These are phyloP conservation scores for Solanum bukasovii DNA, from an alignment of 257 asterid species.

Conservation along the genomic window DNA sequence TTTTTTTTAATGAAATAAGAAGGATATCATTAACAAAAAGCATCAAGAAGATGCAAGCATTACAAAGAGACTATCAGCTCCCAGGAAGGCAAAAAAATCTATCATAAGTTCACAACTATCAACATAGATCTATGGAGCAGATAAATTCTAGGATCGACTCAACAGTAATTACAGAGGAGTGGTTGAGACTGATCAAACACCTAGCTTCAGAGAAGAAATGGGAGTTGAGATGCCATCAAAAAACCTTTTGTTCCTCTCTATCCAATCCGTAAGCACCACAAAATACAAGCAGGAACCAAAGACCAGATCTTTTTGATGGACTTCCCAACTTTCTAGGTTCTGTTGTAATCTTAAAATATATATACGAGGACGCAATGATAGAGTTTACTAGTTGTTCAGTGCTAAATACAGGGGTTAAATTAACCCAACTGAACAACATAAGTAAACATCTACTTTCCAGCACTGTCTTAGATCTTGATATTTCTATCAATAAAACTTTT, in stretches of 20 bases:
- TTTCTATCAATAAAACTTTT: not conserved
- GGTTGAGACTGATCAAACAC: not conserved
- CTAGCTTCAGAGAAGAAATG: not conserved
- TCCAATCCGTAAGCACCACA: not conserved
- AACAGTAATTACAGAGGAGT: not conserved
- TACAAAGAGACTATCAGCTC: not conserved
- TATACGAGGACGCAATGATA: not conserved
- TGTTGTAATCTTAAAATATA: not conserved
- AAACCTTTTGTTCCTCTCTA: not conserved
- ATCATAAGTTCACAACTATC: not conserved
- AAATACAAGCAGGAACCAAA: not conserved
- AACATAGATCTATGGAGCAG: not conserved
- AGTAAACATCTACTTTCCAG: not conserved
- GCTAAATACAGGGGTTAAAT: not conserved
- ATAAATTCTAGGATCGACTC: not conserved
- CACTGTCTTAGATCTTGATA: not conserved
- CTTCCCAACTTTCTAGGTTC: not conserved
- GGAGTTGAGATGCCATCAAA: not conserved
- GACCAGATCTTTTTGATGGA: not conserved
- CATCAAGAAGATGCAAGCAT: not conserved
- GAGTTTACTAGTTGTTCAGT: not conserved
- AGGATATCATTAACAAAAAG: not conserved
- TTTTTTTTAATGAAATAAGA: not conserved
- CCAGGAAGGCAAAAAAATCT: not conserved
- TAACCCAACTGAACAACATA: not conserved